Evolutionary conservation across 1,139 yeast species (phyloP).

Genomic region (Blastobotrys capitulatus): DNA sequence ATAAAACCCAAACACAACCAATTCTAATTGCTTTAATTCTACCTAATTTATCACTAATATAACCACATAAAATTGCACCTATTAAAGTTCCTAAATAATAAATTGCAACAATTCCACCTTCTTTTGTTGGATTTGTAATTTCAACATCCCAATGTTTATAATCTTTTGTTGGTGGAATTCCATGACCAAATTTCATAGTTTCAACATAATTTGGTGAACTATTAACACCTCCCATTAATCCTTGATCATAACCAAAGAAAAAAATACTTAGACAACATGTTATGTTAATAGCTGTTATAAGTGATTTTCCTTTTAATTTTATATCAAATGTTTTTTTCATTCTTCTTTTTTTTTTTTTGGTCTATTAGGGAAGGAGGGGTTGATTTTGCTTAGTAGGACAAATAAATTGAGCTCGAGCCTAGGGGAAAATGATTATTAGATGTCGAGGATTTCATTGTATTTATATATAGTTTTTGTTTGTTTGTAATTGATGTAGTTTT

Average conservation of each 20-base stretch:
- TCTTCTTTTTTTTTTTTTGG: no score
- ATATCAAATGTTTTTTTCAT: no score
- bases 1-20: conserved; percentile 29
- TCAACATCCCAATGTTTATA: conserved; percentile 26
- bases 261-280: conserved; percentile 33
- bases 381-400: no score
- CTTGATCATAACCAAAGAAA: conserved; percentile 53
- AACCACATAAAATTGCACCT: conserved; percentile 34
- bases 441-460: no score
- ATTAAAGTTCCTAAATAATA: conserved; percentile 35
- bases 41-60: conserved; percentile 28
- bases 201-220: conserved; percentile 35
- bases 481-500: no score
- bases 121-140: conserved; percentile 35
- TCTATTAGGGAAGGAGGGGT: no score
- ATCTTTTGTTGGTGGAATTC: conserved; percentile 16
- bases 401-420: no score
- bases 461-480: no score
- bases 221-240: conserved; percentile 48
- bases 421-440: no score
- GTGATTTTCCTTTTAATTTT: conserved; percentile 13
- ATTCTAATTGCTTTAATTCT: conserved; percentile 29
- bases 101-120: conserved; percentile 40
- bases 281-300: conserved; percentile 15
- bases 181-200: conserved; percentile 30